Base-by-base conservation (phyloP, 352 stramenopile genomes). In the Pythium vanterpoolii region DNA sequence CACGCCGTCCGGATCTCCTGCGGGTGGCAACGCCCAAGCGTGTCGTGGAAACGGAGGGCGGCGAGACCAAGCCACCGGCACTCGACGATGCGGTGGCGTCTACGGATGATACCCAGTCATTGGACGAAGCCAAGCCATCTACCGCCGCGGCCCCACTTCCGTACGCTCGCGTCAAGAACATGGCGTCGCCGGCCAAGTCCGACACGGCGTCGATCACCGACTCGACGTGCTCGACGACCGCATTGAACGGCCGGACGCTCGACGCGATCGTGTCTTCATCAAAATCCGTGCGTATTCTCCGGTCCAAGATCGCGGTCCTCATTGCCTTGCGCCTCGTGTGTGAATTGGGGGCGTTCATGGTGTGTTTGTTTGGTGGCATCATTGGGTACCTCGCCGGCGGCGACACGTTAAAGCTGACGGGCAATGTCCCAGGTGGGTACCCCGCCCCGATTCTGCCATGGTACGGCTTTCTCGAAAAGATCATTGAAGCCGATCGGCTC, bases 361-460 rank as follows among this genome's bases (percentile, higher is more conserved):
- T 97, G 1, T 88, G 82, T 34, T 45, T 90, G 0, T 49, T 90
- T 11, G 72, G 76, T 36, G 90, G 92, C 24, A 77, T 86, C 23
- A 63, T 73, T 11, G 73, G 68, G 2, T 77, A 85, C 50, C 38
- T 87, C 47, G 34, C 56, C 3, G 76, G 77, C 9, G 64, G 79
- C 16, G 61, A 76, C 16, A 70, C 62, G 4, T 72, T 96, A 40
- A 77, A 72, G 50, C 77, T 92, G 39, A 89, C 93, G 2, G 76
- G 73, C 16, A 36, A 78, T 0, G 87, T 97, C 16, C 85, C 85
- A 9, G 69, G 69, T 18, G 89, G 89, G 5, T 77, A 93, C 28
- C 84, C 84, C 23, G 70, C 66, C 19, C 76, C 76, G 0, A 68
- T 72, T 7, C 28, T 83, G 14, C 66, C 73, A 11, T 72, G 85